Evolutionary conservation across 805 yeast genomes (phyloP).

Genomic region (Sugiyamaella smithiae): DNA sequence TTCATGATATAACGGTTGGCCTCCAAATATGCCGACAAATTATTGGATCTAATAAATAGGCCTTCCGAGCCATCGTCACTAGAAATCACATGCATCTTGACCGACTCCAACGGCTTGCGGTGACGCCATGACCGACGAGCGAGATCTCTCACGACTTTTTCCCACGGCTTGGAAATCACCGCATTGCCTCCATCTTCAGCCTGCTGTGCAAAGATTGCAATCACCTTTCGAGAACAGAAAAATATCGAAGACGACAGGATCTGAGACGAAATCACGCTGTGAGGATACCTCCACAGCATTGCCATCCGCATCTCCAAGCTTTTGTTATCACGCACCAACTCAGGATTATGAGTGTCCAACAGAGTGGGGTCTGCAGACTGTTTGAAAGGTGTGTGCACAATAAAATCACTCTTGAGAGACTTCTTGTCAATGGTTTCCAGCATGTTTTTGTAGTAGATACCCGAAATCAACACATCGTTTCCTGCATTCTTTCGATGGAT

Average conservation of each 20-base stretch:
- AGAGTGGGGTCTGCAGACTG: constrained; percentile 35
- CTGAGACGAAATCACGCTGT: constrained; percentile 70
- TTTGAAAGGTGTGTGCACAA: constrained; percentile 38
- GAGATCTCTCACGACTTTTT: constrained; percentile 66
- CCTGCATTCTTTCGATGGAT: constrained; percentile 72
- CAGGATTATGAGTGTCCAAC: constrained; percentile 69
- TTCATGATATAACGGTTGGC: constrained; percentile 78
- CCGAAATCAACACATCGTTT: constrained; percentile 61
- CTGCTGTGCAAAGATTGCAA: constrained; percentile 39
- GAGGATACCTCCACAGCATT: constrained; percentile 85
- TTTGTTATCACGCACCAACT: constrained; percentile 68
- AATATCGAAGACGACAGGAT: constrained; percentile 72
- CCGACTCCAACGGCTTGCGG: constrained; percentile 51
- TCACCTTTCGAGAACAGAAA: constrained; percentile 55
- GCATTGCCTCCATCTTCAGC: constrained; percentile 22
- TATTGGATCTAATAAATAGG: constrained; percentile 70
- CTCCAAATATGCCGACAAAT: constrained; percentile 79
- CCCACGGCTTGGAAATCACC: constrained; percentile 21
- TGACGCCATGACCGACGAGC: constrained; percentile 94
- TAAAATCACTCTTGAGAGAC: constrained; percentile 58
- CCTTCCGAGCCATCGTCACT: constrained; percentile 38
- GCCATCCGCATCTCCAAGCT: constrained; percentile 77
- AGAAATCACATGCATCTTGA: constrained; percentile 72
- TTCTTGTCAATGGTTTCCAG: constrained; percentile 80
- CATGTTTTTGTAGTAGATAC: constrained; percentile 70